phyloP scores from a whole-genome alignment of 108 stramenopile species.

The Epithemia pelagica region DNA sequence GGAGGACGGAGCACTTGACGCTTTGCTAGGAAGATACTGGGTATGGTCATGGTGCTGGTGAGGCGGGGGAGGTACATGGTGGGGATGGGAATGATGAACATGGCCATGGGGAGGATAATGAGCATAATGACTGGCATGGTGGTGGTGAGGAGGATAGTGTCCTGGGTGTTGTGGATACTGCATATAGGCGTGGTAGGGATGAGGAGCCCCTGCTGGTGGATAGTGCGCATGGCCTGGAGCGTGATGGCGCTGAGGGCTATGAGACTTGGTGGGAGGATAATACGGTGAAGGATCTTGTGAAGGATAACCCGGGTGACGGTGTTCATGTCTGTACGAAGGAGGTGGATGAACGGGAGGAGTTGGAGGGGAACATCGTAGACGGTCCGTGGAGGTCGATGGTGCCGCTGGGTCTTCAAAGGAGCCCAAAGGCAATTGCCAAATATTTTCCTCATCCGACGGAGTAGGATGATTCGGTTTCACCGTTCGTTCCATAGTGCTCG shows the following conservation, averaged over 20 bases:
- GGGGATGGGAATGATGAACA: no score
- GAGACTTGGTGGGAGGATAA: no score
- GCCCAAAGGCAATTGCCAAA: slow-evolving; percentile 8
- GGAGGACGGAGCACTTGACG: no score
- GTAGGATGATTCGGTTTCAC: no score
- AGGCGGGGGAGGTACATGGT: no score
- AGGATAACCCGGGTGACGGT: no score
- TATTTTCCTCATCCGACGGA: background rate
- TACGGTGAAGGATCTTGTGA: no score
- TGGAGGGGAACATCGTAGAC: background rate
- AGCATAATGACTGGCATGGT: background rate
- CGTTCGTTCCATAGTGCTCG: no score
- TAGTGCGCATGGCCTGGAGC: no score
- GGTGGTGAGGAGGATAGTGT: slow-evolving; percentile 4
- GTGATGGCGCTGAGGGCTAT: no score
- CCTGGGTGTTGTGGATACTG: background rate
- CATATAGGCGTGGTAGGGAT: background rate
- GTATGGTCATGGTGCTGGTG: background rate
- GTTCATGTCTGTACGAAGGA: no score
- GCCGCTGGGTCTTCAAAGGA: slow-evolving; percentile 14
- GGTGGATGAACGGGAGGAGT: background rate
- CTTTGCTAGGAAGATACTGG: no score
- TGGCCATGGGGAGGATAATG: background rate
- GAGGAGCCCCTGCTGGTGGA: slow-evolving; percentile 5
- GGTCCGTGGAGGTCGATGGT: slow-evolving; percentile 7